Evolutionary conservation across 768 basidiomycete genomes (phyloP).

Genomic region (Nevesoporus exiguus): DNA sequence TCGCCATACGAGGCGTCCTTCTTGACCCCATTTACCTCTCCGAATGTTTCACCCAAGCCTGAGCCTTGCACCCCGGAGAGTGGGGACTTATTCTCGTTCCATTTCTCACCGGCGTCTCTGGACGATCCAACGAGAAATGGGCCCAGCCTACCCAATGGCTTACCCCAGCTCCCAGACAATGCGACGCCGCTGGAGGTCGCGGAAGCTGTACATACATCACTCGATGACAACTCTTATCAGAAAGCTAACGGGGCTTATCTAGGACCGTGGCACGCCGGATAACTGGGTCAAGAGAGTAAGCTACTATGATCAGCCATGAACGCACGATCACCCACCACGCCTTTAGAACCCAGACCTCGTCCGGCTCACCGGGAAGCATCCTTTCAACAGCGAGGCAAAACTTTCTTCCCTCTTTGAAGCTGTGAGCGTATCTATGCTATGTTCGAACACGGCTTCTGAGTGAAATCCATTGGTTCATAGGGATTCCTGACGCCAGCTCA

Average conservation of each 20-base stretch:
- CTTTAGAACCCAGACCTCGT: constrained; percentile 37
- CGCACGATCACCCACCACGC: neutral
- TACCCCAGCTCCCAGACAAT: constrained; percentile 26
- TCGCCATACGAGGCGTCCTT: constrained; percentile 8
- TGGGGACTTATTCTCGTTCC: constrained; percentile 8
- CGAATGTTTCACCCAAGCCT: neutral
- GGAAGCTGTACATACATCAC: constrained; percentile 17
- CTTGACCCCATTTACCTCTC: constrained; percentile 12
- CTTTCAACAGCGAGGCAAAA: constrained; percentile 55
- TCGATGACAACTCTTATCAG: neutral
- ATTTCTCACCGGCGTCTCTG: constrained; percentile 20
- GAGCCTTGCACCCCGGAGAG: neutral
- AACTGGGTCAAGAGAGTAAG: constrained; percentile 38
- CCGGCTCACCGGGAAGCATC: constrained; percentile 56
- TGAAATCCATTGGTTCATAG: constrained; percentile 7
- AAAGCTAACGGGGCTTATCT: neutral
- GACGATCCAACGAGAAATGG: constrained; percentile 20
- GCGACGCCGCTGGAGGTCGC: constrained; percentile 20
- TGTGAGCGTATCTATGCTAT: constrained; percentile 18
- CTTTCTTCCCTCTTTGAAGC: constrained; percentile 42
- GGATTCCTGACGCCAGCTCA: constrained; percentile 56
- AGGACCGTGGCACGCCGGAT: constrained; percentile 39
- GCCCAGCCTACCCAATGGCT: constrained; percentile 13
- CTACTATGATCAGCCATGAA: neutral
- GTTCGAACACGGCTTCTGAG: neutral